Conservation (phyloP, 345 rosid genomes). For the Acer saccharum region DNA sequence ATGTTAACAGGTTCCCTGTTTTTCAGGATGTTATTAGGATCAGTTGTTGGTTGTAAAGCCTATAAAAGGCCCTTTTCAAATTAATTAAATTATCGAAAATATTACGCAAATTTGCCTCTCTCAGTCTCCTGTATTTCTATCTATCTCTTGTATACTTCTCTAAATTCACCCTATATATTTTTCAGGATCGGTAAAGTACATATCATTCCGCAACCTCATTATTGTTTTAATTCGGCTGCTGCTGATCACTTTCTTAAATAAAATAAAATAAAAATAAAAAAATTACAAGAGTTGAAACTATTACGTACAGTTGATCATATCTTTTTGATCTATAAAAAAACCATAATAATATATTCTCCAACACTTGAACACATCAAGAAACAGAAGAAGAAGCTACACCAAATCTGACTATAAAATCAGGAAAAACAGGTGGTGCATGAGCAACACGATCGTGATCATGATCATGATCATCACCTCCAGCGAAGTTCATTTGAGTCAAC, state of each 20-base stretch:
- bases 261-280: neutral
- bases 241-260: neutral
- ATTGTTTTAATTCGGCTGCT: neutral
- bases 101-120: too few relatives aligned
- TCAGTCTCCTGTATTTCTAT: too few relatives aligned
- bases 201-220: neutral
- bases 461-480: neutral
- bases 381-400: neutral
- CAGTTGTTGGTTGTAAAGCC: too few relatives aligned
- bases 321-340: too few relatives aligned
- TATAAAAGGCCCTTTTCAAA: too few relatives aligned
- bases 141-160: too few relatives aligned
- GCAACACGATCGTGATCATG: neutral
- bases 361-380: neutral
- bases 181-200: too few relatives aligned
- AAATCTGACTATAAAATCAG: conserved; percentile 11
- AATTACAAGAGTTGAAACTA: neutral
- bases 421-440: conserved; percentile 17
- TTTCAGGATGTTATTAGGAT: too few relatives aligned
- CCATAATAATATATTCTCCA: too few relatives aligned
- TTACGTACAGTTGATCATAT: neutral
- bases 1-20: too few relatives aligned
- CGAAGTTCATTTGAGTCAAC: conserved; percentile 28
- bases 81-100: too few relatives aligned
- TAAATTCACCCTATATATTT: too few relatives aligned